Evolutionary conservation across 2,329 filamentous ascomycete genomes (phyloP).

Genomic region (Aspergillus viridinutans): DNA sequence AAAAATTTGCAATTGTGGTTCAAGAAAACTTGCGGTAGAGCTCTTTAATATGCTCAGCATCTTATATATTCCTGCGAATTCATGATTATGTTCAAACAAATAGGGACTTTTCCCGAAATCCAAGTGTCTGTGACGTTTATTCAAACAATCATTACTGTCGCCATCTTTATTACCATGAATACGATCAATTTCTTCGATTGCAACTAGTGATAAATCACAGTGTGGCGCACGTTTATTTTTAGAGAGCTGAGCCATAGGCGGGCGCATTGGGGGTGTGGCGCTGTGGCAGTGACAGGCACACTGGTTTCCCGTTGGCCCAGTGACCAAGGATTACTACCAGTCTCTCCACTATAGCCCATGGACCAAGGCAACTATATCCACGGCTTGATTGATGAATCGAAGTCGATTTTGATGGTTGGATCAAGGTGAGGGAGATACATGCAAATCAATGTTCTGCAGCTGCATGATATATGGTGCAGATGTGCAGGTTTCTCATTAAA

Average conservation of each 20-base stretch:
- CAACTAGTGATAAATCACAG: background rate
- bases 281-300: background rate
- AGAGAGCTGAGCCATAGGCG: background rate
- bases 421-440: background rate
- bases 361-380: constrained; percentile 7
- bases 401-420: background rate
- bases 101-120: background rate
- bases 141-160: background rate
- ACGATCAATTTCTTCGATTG: background rate
- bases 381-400: constrained; percentile 2
- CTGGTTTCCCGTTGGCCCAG: constrained; percentile 18
- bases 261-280: background rate
- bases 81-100: background rate
- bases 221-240: background rate
- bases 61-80: background rate
- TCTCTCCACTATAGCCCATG: constrained; percentile 4
- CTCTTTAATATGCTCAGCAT: no score
- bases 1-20: background rate
- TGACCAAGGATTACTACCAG: constrained; percentile 2
- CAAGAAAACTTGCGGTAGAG: background rate
- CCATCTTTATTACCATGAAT: background rate
- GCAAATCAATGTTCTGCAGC: background rate
- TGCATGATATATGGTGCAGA: background rate
- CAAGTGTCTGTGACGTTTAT: background rate
- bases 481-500: no score